Conservation (phyloP, 768 basidiomycete species). For the Lanmaoa rubissima region DNA sequence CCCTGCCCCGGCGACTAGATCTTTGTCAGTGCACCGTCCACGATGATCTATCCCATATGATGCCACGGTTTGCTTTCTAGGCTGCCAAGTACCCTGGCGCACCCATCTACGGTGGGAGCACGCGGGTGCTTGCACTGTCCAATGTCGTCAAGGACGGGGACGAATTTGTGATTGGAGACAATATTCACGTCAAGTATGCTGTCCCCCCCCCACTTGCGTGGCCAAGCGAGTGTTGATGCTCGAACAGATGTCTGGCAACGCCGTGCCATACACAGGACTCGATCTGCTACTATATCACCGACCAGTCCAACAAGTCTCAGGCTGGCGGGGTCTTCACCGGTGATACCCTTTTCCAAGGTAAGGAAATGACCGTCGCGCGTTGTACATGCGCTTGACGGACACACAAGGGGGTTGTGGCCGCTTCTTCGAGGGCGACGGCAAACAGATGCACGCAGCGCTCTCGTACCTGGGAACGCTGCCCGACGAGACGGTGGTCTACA, state of each 20-base stretch:
- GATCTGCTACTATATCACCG: conserved; percentile 82
- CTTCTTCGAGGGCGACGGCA: conserved; percentile 86
- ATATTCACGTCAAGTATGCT: conserved; percentile 57
- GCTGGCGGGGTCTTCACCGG: conserved; percentile 89
- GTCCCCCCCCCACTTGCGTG: conserved; percentile 3
- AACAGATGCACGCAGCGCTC: conserved; percentile 78
- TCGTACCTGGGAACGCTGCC: conserved; percentile 71
- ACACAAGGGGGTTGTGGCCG: conserved; percentile 77
- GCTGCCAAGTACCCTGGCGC: conserved; percentile 42
- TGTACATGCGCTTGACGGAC: neutral
- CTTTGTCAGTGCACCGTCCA: conserved; percentile 27
- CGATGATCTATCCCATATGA: neutral
- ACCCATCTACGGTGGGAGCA: conserved; percentile 78
- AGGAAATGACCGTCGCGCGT: neutral
- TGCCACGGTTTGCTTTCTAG: conserved; percentile 33
- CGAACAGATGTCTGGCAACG: conserved; percentile 70
- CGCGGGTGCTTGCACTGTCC: conserved; percentile 62
- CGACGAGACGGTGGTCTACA: conserved; percentile 75
- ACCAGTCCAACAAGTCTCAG: conserved; percentile 41
- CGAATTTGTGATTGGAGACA: conserved; percentile 69
- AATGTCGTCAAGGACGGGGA: conserved; percentile 78
- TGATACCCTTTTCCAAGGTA: conserved; percentile 78
- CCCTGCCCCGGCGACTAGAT: conserved; percentile 14
- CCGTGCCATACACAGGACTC: conserved; percentile 97
- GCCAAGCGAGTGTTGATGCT: conserved; percentile 6